phyloP scores from a whole-genome alignment of 1,139 yeast species.

The Debaryomyces nepalensis region DNA sequence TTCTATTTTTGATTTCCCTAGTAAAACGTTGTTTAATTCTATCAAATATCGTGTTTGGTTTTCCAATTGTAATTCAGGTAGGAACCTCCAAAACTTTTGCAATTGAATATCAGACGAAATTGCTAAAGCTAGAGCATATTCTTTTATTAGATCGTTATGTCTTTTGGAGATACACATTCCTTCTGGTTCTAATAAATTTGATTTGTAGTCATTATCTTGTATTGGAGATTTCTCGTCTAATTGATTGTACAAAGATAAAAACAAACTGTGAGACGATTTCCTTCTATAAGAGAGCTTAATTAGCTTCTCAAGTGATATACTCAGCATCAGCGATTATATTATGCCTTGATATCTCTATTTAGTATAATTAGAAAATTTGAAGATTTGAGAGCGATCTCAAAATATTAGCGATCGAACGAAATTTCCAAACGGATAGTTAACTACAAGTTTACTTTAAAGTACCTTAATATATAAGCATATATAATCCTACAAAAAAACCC shows the following conservation, averaged over 20 bases:
- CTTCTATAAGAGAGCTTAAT: slow-evolving; percentile 21
- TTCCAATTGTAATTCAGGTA: slow-evolving; percentile 9
- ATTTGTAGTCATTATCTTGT: slow-evolving; percentile 20
- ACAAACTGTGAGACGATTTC: slow-evolving; percentile 22
- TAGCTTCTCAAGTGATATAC: slow-evolving; percentile 20
- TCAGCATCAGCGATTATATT: slow-evolving; percentile 3
- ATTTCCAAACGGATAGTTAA: no score
- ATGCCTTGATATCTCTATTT: not conserved
- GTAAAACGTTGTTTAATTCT: slow-evolving; percentile 15
- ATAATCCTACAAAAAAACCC: slow-evolving; percentile 6
- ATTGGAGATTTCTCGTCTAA: slow-evolving; percentile 20
- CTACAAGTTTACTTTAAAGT: no score
- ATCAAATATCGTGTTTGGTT: slow-evolving; percentile 17
- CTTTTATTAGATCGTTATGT: slow-evolving; percentile 5
- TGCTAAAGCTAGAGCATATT: slow-evolving; percentile 15
- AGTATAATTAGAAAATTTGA: not conserved
- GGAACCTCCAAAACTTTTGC: slow-evolving; percentile 17
- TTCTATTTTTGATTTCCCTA: slow-evolving; percentile 2
- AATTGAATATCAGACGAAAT: slow-evolving; percentile 13
- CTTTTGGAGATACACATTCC: not conserved
- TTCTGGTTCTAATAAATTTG: slow-evolving; percentile 20
- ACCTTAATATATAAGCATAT: not conserved
- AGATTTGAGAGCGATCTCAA: slow-evolving; percentile 3
- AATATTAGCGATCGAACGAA: no score
- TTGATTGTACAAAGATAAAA: slow-evolving; percentile 25